These are phyloP conservation scores for Lojkania enalia DNA, from an alignment of 2,329 filamentous ascomycete genomes.

Conservation along the genomic window DNA sequence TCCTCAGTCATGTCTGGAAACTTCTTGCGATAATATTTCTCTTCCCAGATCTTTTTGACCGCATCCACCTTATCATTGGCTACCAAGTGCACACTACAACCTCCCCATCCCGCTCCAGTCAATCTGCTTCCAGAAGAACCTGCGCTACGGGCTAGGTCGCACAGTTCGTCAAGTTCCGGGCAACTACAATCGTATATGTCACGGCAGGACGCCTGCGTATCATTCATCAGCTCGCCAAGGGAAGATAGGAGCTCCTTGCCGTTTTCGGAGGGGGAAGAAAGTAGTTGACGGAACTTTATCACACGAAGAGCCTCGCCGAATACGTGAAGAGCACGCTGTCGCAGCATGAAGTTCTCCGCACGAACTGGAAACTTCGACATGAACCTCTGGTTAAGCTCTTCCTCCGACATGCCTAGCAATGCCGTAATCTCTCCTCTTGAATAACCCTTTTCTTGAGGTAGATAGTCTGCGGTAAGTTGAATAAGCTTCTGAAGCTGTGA, in stretches of 20 bases:
- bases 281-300: constrained; percentile 76
- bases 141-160: constrained; percentile 72
- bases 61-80: constrained; percentile 78
- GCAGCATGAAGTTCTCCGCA: constrained; percentile 83
- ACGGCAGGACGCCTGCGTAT: constrained; percentile 84
- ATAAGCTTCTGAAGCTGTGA: constrained; percentile 75
- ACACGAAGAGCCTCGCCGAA: constrained; percentile 88
- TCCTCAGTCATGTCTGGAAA: constrained; percentile 70
- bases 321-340: constrained; percentile 86
- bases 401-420: constrained; percentile 68
- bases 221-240: constrained; percentile 83
- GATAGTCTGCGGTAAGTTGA: constrained; percentile 67
- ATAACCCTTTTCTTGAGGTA: constrained; percentile 81
- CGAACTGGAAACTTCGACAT: constrained; percentile 88
- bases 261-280: constrained; percentile 53
- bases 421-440: constrained; percentile 81
- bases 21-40: constrained; percentile 78
- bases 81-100: constrained; percentile 92
- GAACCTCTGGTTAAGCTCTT: constrained; percentile 75
- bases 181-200: constrained; percentile 91
- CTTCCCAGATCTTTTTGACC: constrained; percentile 76
- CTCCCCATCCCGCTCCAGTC: constrained; percentile 95
- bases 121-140: constrained; percentile 84
- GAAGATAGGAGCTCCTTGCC: constrained; percentile 69
- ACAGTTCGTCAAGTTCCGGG: constrained; percentile 88